phyloP scores from a whole-genome alignment of 768 basidiomycete species.

The Tylopilus rubrobrunneus region DNA sequence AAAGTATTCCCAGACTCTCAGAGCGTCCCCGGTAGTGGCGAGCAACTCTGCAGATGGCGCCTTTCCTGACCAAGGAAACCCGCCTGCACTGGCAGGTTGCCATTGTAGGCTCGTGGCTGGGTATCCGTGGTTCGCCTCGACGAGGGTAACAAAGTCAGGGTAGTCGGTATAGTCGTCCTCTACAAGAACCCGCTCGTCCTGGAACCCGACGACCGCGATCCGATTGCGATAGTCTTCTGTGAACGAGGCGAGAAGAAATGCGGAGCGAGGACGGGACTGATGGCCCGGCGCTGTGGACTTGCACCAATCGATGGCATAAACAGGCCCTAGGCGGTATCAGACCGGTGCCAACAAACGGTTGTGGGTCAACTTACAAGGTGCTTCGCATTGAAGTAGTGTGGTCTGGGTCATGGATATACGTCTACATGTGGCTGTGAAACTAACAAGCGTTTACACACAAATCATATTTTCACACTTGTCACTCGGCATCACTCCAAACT shows the following conservation, averaged over 20 bases:
- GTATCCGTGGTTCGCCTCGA: slow-evolving; percentile 82
- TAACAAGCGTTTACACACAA: not conserved
- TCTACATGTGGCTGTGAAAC: slow-evolving; percentile 25
- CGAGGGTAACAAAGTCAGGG: slow-evolving; percentile 82
- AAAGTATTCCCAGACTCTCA: slow-evolving; percentile 88
- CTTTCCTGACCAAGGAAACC: slow-evolving; percentile 67
- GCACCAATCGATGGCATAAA: slow-evolving; percentile 86
- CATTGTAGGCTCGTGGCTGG: slow-evolving; percentile 92
- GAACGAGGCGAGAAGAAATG: slow-evolving; percentile 85
- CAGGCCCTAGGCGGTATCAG: slow-evolving; percentile 59
- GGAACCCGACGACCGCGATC: slow-evolving; percentile 73
- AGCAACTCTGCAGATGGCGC: slow-evolving; percentile 70
- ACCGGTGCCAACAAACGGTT: slow-evolving; percentile 1
- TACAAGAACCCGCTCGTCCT: slow-evolving; percentile 83
- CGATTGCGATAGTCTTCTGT: slow-evolving; percentile 80
- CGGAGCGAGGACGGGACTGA: slow-evolving; percentile 66
- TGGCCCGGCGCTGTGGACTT: slow-evolving; percentile 74
- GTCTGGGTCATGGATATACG: slow-evolving; percentile 56
- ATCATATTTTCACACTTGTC: not conserved
- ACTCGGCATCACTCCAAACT: not conserved
- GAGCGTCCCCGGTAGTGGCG: slow-evolving; percentile 90
- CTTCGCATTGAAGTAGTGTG: slow-evolving; percentile 76
- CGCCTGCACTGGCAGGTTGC: slow-evolving; percentile 74
- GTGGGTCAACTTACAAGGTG: slow-evolving; percentile 62
- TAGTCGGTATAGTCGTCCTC: slow-evolving; percentile 82